Conservation (phyloP, 2,329 filamentous ascomycete species). For the Plenodomus tracheiphilus region DNA sequence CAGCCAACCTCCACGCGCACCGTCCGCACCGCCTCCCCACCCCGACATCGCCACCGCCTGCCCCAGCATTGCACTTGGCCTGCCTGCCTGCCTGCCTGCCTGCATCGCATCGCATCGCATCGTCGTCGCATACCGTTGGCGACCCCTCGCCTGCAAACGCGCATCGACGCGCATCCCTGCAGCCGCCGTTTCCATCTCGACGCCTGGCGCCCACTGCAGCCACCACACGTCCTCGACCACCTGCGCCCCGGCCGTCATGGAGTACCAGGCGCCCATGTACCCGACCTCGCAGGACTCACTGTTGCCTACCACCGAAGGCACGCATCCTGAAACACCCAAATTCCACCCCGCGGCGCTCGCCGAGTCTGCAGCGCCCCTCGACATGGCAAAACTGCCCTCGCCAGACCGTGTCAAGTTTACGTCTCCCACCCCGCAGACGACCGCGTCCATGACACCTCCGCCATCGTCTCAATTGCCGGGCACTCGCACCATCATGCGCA, state of each 20-base stretch:
- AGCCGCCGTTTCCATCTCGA: slow-evolving; percentile 13
- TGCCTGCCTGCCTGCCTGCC: too few relatives aligned
- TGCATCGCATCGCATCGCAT: too few relatives aligned
- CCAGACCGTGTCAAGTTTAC: slow-evolving; percentile 36
- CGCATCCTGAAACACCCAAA: slow-evolving; percentile 31
- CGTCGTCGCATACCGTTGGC: slow-evolving; percentile 12
- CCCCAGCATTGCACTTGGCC: too few relatives aligned
- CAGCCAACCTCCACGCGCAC: slow-evolving; percentile 7
- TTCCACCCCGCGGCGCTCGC: slow-evolving; percentile 23
- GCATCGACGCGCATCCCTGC: slow-evolving; percentile 23
- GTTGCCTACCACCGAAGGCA: slow-evolving; percentile 37
- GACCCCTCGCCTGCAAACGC: slow-evolving; percentile 19
- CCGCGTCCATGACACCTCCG: slow-evolving; percentile 64
- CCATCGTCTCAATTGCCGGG: slow-evolving; percentile 62
- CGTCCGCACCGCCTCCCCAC: slow-evolving; percentile 7
- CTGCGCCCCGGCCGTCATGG: slow-evolving; percentile 32
- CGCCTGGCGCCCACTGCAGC: background rate
- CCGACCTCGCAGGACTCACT: slow-evolving; percentile 32
- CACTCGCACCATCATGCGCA: slow-evolving; percentile 46
- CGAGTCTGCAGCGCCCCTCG: slow-evolving; percentile 16
- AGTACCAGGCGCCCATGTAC: slow-evolving; percentile 29
- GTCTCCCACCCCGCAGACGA: slow-evolving; percentile 48
- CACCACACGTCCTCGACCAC: slow-evolving; percentile 8
- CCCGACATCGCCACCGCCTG: slow-evolving; percentile 1
- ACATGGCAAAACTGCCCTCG: slow-evolving; percentile 26